Percentiles rank a stretch among this genome's conserved stretches.
Conservation (phyloP, 148 eudicot genomes). For the Cornus kousa region DNA sequence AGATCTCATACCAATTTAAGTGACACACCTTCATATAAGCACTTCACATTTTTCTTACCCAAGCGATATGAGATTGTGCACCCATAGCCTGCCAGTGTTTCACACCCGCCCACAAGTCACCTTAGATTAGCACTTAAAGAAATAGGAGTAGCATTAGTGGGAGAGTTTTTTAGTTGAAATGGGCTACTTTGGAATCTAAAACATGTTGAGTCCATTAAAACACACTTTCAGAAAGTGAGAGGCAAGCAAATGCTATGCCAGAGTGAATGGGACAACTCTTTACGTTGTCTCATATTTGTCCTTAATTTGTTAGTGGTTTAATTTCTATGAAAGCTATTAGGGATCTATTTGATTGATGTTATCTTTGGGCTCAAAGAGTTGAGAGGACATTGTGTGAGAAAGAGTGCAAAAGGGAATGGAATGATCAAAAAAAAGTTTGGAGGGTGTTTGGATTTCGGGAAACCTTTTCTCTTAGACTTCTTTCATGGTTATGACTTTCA, state of each 20-base stretch:
- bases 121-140: not conserved
- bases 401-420: not conserved
- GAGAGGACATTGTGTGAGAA: not conserved
- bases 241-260: not conserved
- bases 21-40: too few species aligned
- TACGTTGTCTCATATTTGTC: not conserved
- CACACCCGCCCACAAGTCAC: too few species aligned
- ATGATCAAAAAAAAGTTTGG: not conserved
- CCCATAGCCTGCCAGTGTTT: too few species aligned
- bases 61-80: too few species aligned
- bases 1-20: too few species aligned
- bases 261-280: not conserved
- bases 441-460: not conserved
- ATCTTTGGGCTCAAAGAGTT: too few species aligned
- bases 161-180: not conserved
- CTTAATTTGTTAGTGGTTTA: too few species aligned
- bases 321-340: too few species aligned
- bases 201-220: not conserved
- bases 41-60: too few species aligned
- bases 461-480: too few species aligned
- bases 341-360: too few species aligned
- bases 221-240: not conserved
- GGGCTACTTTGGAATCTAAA: not conserved
- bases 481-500: too few species aligned
- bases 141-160: not conserved